Conservation (phyloP, 2,329 filamentous ascomycete genomes). For the Cordyceps javanica region DNA sequence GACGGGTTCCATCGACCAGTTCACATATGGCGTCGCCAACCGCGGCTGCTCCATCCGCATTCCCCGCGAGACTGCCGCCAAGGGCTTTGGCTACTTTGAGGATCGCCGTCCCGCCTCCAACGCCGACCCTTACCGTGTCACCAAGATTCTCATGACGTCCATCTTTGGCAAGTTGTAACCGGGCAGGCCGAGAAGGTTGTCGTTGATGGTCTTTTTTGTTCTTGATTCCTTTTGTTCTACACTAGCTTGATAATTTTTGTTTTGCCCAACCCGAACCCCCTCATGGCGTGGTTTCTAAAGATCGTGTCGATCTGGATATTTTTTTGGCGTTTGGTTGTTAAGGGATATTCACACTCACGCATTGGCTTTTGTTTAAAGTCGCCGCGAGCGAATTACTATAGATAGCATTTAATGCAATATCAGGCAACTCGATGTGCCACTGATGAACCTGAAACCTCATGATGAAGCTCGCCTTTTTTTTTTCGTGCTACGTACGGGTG, state of each 20-base stretch:
- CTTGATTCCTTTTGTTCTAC: not conserved
- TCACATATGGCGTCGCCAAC: conserved; percentile 92
- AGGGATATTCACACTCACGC: not conserved
- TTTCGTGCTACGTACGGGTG: no score
- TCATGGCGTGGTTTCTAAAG: conserved; percentile 4
- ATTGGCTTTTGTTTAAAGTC: not conserved
- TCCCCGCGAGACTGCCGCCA: conserved; percentile 73
- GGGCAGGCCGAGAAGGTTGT: not conserved
- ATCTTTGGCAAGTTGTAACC: conserved; percentile 33
- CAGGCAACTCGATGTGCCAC: not conserved
- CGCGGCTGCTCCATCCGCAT: conserved; percentile 92
- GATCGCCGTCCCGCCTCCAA: conserved; percentile 78
- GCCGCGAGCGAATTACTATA: not conserved
- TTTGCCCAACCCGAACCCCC: no score
- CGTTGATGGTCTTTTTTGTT: not conserved
- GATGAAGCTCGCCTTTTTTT: no score
- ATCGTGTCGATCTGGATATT: not conserved
- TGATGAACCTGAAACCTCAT: not conserved
- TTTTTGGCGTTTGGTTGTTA: not conserved
- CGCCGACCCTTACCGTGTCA: conserved; percentile 77
- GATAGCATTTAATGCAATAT: not conserved
- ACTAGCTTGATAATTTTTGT: not conserved
- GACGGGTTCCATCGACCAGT: conserved; percentile 89
- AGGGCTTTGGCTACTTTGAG: conserved; percentile 94
- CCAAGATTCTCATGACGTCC: conserved; percentile 74